These are phyloP conservation scores for Backusella parvicylindrica DNA, from an alignment of 192 early-diverging fungal genomes.

Conservation along the genomic window DNA sequence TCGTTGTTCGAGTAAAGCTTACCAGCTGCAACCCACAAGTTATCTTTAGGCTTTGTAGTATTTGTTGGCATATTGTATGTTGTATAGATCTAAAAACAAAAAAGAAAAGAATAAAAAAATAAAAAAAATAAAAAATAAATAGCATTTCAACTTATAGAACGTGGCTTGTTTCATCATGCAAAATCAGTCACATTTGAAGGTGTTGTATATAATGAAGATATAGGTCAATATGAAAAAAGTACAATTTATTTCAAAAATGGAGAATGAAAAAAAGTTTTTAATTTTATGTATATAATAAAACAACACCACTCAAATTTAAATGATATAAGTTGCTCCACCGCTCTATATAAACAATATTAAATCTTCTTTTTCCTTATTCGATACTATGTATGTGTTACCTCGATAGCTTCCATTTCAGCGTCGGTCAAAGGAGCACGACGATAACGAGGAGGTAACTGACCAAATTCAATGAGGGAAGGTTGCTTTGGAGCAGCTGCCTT, in stretches of 20 bases:
- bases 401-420: constrained; percentile 48
- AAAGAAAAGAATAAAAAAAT: not conserved
- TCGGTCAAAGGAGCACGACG: constrained; percentile 37
- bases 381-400: no score
- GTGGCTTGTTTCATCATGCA: not conserved
- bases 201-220: not conserved
- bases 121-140: not conserved
- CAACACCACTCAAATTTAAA: not conserved
- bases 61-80: not conserved
- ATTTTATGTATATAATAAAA: not conserved
- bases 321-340: constrained; percentile 11
- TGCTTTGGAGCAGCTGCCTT: constrained; percentile 11
- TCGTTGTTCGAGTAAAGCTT: not conserved
- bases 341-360: not conserved
- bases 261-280: not conserved
- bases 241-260: not conserved
- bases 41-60: constrained; percentile 27
- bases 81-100: not conserved
- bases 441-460: constrained; percentile 39
- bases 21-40: constrained; percentile 67
- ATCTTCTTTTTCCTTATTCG: not conserved
- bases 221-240: not conserved
- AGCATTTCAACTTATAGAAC: not conserved
- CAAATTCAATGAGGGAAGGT: constrained; percentile 31
- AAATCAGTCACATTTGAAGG: not conserved